Percentiles rank a stretch among this genome's conserved stretches.
Conservation (phyloP, 148 eudicot species). For the Vaccinium darrowii region DNA sequence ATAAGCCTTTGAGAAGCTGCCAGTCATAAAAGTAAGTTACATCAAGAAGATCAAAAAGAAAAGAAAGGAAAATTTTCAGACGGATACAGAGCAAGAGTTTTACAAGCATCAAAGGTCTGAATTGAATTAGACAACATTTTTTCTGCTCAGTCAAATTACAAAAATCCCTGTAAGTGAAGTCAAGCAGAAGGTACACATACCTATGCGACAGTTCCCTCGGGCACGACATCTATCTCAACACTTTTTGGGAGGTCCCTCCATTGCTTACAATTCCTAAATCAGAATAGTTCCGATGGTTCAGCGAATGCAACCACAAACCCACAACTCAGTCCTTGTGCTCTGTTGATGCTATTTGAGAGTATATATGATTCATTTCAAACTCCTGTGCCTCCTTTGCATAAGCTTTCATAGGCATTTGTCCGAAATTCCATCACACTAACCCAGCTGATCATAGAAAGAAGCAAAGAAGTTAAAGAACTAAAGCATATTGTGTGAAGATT, state of each 20-base stretch:
- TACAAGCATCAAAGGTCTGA: not conserved
- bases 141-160: not conserved
- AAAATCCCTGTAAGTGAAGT: not conserved
- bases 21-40: not conserved
- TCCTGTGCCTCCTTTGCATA: slow-evolving; percentile 76
- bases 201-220: not conserved
- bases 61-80: not conserved
- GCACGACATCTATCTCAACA: slow-evolving; percentile 6
- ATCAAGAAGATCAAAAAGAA: slow-evolving; percentile 2
- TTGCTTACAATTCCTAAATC: slow-evolving; percentile 34
- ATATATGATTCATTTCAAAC: slow-evolving; percentile 72
- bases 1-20: not conserved
- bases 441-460: no score
- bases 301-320: slow-evolving; percentile 83
- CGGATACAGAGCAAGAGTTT: not conserved
- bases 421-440: no score
- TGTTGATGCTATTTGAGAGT: slow-evolving; percentile 71
- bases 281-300: slow-evolving; percentile 76
- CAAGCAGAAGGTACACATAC: not conserved
- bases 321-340: slow-evolving; percentile 76
- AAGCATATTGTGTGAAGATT: no score
- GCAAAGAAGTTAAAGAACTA: no score
- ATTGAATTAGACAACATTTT: not conserved
- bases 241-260: slow-evolving; percentile 3
- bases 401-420: slow-evolving; percentile 64